Conservation (phyloP, 1,139 yeast species). For the Hansenula sp. region DNA sequence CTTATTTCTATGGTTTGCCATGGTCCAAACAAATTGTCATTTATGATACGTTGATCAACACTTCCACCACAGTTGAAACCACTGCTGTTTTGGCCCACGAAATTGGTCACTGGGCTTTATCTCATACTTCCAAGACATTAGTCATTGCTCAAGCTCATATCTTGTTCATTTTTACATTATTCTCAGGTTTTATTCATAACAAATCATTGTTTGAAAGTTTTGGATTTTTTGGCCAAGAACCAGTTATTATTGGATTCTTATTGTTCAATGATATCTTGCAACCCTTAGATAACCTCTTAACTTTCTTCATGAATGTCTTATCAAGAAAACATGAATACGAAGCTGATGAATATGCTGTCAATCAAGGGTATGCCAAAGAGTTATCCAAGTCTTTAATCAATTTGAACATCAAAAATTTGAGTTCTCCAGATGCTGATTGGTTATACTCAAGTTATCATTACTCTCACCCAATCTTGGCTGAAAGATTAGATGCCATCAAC, state of each 20-base stretch:
- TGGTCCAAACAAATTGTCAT: constrained; percentile 95
- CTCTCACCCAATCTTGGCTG: constrained; percentile 88
- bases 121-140: constrained; percentile 76
- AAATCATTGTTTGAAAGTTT: constrained; percentile 71
- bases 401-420: constrained; percentile 74
- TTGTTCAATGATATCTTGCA: constrained; percentile 70
- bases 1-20: constrained; percentile 92
- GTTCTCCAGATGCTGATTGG: constrained; percentile 85
- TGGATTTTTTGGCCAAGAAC: constrained; percentile 66
- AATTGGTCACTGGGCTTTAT: constrained; percentile 94
- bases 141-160: constrained; percentile 61
- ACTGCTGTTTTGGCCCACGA: constrained; percentile 96
- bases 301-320: constrained; percentile 63
- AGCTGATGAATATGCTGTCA: constrained; percentile 84
- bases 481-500: constrained; percentile 75
- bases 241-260: constrained; percentile 76
- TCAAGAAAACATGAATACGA: constrained; percentile 88
- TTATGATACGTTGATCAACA: constrained; percentile 83
- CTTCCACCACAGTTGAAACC: constrained; percentile 72
- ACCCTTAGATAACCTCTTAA: constrained; percentile 70
- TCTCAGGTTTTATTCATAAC: constrained; percentile 78
- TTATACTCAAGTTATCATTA: constrained; percentile 84
- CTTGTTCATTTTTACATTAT: constrained; percentile 61
- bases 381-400: constrained; percentile 71
- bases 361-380: constrained; percentile 65